Conservation (phyloP, 441 rosid species). For the Viola pubescens region DNA sequence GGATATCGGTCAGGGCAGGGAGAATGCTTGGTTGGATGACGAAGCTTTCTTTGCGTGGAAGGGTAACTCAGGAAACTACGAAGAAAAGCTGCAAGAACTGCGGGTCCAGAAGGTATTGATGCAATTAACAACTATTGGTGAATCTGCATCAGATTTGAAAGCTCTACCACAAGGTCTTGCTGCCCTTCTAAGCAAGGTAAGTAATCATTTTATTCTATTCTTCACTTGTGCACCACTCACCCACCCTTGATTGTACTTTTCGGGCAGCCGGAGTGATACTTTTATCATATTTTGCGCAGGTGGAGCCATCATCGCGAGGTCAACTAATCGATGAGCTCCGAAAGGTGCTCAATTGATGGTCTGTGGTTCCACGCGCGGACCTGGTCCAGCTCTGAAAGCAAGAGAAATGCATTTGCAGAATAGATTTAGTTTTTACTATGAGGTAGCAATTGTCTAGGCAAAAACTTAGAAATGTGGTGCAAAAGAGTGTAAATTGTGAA, state of each 20-base stretch:
- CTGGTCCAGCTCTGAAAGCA: not conserved
- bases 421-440: too few relatives aligned
- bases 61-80: slow-evolving; percentile 48
- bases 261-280: slow-evolving; percentile 14
- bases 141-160: slow-evolving; percentile 58
- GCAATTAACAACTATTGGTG: slow-evolving; percentile 61
- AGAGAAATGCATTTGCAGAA: too few relatives aligned
- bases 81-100: slow-evolving; percentile 61
- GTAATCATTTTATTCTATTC: slow-evolving; percentile 13
- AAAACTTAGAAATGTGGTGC: too few relatives aligned
- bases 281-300: slow-evolving; percentile 41
- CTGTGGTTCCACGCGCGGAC: not conserved
- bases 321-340: slow-evolving; percentile 54
- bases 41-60: slow-evolving; percentile 89
- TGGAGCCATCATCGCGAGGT: slow-evolving; percentile 66
- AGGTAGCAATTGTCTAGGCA: too few relatives aligned
- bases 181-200: slow-evolving; percentile 85
- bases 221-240: slow-evolving; percentile 7
- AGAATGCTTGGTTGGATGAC: slow-evolving; percentile 73
- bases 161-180: slow-evolving; percentile 92
- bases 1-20: slow-evolving; percentile 37
- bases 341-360: slow-evolving; percentile 51
- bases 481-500: too few relatives aligned
- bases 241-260: slow-evolving; percentile 6
- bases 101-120: slow-evolving; percentile 68